These are phyloP conservation scores for Umbelopsis sp. DNA, from an alignment of 192 early-diverging fungal species.

Conservation along the genomic window DNA sequence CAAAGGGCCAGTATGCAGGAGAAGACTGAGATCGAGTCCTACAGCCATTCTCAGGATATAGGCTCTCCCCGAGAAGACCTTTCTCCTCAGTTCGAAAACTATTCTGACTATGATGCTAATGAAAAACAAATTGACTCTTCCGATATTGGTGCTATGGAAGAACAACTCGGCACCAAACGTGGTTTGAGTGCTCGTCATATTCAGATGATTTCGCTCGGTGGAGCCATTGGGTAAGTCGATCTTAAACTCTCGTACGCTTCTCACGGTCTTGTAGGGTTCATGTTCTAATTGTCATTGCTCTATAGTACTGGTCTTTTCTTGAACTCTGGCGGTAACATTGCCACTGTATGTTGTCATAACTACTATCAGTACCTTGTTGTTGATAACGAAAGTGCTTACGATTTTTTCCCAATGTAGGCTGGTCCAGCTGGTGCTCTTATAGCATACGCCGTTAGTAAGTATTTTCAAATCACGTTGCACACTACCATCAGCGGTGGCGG, in stretches of 20 bases:
- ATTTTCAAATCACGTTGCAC: background rate
- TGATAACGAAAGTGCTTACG: background rate
- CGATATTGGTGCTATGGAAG: background rate
- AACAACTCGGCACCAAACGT: constrained; percentile 16
- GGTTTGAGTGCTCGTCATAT: constrained; percentile 33
- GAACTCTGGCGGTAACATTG: constrained; percentile 69
- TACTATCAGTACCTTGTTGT: background rate
- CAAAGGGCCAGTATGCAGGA: background rate
- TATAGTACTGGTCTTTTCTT: constrained; percentile 73
- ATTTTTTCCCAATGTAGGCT: constrained; percentile 38
- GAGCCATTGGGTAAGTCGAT: constrained; percentile 29
- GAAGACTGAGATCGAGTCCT: constrained; percentile 10
- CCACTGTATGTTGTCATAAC: constrained; percentile 25
- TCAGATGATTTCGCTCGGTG: constrained; percentile 39
- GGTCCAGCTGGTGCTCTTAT: constrained; percentile 76
- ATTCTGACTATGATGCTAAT: background rate
- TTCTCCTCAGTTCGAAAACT: background rate
- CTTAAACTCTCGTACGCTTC: background rate
- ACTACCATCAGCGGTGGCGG: no score
- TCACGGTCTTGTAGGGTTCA: no score
- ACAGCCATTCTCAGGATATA: background rate
- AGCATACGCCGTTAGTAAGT: constrained; percentile 53
- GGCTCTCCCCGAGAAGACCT: background rate
- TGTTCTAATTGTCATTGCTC: background rate
- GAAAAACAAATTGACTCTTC: constrained; percentile 2